Evolutionary conservation across 768 basidiomycete species (phyloP), one percentile per base, ranked within the genome.

Genomic region (Mycena maculata): DNA sequence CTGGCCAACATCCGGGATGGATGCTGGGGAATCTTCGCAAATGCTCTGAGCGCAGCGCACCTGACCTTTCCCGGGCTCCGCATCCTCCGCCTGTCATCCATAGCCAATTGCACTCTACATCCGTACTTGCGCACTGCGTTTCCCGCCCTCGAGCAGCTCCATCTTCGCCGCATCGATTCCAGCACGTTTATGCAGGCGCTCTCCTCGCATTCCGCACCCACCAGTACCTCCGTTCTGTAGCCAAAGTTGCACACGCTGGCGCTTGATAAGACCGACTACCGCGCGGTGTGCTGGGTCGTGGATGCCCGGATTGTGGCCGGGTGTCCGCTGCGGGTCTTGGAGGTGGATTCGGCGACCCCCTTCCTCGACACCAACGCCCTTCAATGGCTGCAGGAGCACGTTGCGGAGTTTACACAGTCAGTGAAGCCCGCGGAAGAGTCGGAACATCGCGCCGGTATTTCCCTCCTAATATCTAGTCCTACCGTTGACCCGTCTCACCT

Each of bases 311-410:
- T 45, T n/a, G 33, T 50, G 33, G 6, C 23, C 20, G 52, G 58
- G 45, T 38, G 5, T n/a, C 52, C 65, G 8, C 22, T 66, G 8
- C 28, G 27, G 2, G 36, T 12, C 2, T 22, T 66, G 39, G 65
- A 60, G 45, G 52, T 66, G 20, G 65, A 60, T 25, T 25, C 63
- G 9, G n/a, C n/a, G n/a, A 56, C 63, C 23, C 38, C 4, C 9
- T 36, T 59, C 41, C 27, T 59, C 2, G 49, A 58, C 39, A n/a
- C 28, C 0, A 6, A 7, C 13, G 42, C 63, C 31, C 49, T 65
- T 15, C 49, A 38, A 41, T 65, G 63, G 63, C n/a, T 65, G 15
- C 56, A 65, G 31, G 53, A 22, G 12, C 56, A 59, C 31, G 63
- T 65, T 16, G 20, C 18, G 15, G 28, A 22, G 11, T 36, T 65